Percentiles rank a stretch among this genome's conserved stretches.
Evolutionary conservation across 768 basidiomycete genomes (phyloP).

Genomic region (Collybiopsis confluens): DNA sequence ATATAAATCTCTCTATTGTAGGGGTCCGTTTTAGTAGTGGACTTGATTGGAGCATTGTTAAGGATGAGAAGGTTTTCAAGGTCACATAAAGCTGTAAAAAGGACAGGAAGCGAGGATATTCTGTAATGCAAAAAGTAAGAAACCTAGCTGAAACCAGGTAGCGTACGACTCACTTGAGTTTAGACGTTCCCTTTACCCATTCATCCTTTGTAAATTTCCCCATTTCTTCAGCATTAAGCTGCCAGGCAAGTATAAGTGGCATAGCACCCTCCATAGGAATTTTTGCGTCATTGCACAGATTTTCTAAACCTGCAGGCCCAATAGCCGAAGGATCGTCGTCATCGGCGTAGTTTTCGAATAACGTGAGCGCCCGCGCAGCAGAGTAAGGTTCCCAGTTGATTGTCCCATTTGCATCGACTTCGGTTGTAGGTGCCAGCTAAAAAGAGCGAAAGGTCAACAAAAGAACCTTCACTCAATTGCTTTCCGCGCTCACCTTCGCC

Average conservation of each 20-base stretch:
- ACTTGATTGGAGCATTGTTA: slow-evolving; percentile 36
- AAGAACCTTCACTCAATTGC: slow-evolving; percentile 15
- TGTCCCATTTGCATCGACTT: slow-evolving; percentile 15
- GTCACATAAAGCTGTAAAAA: slow-evolving; percentile 52
- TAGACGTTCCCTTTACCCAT: slow-evolving; percentile 58
- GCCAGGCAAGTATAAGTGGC: slow-evolving; percentile 76
- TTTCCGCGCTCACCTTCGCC: slow-evolving; percentile 19
- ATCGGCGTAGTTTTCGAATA: slow-evolving; percentile 64
- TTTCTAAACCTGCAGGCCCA: slow-evolving; percentile 69
- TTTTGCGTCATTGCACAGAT: slow-evolving; percentile 64
- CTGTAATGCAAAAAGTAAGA: slow-evolving; percentile 22
- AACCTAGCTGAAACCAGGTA: background rate
- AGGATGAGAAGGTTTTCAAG: slow-evolving; percentile 61
- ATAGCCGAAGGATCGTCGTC: slow-evolving; percentile 53
- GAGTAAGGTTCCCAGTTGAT: slow-evolving; percentile 43
- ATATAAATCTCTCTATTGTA: slow-evolving; percentile 56
- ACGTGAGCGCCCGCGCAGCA: slow-evolving; percentile 39
- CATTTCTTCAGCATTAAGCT: slow-evolving; percentile 66
- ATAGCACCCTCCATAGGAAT: slow-evolving; percentile 70
- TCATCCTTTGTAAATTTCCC: slow-evolving; percentile 64
- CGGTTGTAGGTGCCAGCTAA: slow-evolving; percentile 5
- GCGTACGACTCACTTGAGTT: slow-evolving; percentile 35
- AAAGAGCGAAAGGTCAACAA: slow-evolving; percentile 15
- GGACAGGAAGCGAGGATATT: slow-evolving; percentile 42
- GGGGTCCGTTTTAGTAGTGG: slow-evolving; percentile 29